Evolutionary conservation across 768 basidiomycete genomes (phyloP), one percentile per base, ranked within the genome.

Genomic region (Naganishia onofrii): DNA sequence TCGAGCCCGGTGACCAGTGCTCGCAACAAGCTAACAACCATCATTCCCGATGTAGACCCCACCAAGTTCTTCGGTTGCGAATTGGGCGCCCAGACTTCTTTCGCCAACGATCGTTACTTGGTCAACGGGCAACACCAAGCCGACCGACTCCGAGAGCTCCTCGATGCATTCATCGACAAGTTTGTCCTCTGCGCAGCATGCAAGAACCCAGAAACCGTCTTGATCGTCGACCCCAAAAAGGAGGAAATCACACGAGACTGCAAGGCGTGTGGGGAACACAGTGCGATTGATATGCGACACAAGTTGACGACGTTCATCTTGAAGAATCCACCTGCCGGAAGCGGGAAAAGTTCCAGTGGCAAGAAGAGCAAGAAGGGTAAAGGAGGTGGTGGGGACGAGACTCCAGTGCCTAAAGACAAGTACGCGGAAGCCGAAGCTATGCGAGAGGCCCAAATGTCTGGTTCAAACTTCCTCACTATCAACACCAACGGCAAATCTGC

Each of bases 41-140:
- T 48, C 0, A 36, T 36, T 34, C 13, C 38, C 26, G 46, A 9
- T 2, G 32, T 69, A 85, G 96, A 98, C 81, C 90, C 95, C 72
- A 97, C 95, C 82, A 99, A 99, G 83, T 99, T 94, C 85, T 98
- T 99, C 77, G 96, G 96, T 36, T 93, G 91, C 81, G 96, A 99
- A 82, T 89, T 98, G 69, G 96, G 96, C 73, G 96, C 96, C 38
- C 95, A 98, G 83, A 95, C 93, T 38, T 90, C 93, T 26, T 89
- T 92, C 79, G 93, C 97, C 81, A 92, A 92, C 77, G 96, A 99
- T 75, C 87, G 95, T 56, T 99, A 95, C 84, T 97, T 99, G 74
- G 95, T 98, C 82, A 98, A 98, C 76, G 96, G 96, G 57, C 92
- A 92, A 31, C 96, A 99, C 79, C 88, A 96, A 73, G 89, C 92